Evolutionary conservation across 306 rosid genomes (phyloP), one percentile per base, ranked within the genome.

Genomic region (Inga leiocalycina): DNA sequence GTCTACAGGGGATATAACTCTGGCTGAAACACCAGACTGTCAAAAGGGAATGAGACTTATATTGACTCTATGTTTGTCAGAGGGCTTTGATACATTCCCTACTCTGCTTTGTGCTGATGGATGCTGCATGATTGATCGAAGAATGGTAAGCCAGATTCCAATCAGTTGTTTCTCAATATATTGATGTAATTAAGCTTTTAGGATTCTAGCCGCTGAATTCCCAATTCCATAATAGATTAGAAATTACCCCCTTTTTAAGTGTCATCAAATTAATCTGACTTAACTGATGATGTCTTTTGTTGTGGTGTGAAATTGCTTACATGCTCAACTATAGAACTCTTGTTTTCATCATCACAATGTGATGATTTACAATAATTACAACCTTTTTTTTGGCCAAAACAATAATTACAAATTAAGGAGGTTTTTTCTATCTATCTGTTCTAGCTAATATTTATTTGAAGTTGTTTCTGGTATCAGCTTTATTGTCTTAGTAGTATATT

Each of bases 51-150:
- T 94, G 92, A 94, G 83, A 82, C 98, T 94, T 81, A 94, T 94
- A 81, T 82, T 94, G 89, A 85, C 90, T 77, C 89, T 94, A 16
- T 94, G 98, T 88, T 88, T 94, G 83, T 94, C 98, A 2, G 98
- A 94, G 88, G 98, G 98, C 27, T 94, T 94, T 74, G 98, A 94
- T 85, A 94, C 98, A 5, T 94, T 94, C 81, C 98, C 98, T 70
- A 94, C 98, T 57, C 87, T 94, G 87, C 98, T 94, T 75, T 94
- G 98, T 85, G 97, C 98, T 15, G 98, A 94, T 84, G 98, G 98
- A 68, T 94, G 98, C 89, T 76, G 84, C 77, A 94, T 94, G 98
- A 84, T 94, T 86, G 98, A 94, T 85, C 91, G 98, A 62, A 89
- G 98, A 88, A 94, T 94, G 98, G 98, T 94, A 84, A 81, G 90